Evolutionary conservation across 2,329 filamentous ascomycete species (phyloP).

Genomic region (Magnaporthiopsis incrustans): DNA sequence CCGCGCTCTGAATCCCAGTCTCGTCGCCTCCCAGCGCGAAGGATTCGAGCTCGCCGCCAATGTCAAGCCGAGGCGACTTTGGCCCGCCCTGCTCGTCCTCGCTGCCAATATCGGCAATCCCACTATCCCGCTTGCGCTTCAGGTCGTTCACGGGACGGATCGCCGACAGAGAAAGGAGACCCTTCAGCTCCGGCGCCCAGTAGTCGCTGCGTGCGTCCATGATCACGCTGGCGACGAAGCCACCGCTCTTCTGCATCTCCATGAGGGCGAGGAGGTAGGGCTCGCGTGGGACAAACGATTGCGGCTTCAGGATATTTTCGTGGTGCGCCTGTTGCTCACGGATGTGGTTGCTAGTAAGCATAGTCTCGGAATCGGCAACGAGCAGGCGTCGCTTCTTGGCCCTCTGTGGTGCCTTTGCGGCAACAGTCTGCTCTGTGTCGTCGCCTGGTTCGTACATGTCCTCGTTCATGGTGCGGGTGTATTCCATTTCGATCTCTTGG

Average conservation of each 20-base stretch:
- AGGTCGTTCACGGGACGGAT: conserved; percentile 67
- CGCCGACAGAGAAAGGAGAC: conserved; percentile 81
- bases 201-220: conserved; percentile 67
- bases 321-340: conserved; percentile 80
- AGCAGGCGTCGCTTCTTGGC: conserved; percentile 72
- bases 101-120: conserved; percentile 69
- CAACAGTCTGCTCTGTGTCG: conserved; percentile 48
- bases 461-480: conserved; percentile 39
- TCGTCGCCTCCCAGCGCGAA: conserved; percentile 55
- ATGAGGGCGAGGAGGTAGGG: conserved; percentile 79
- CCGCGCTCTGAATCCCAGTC: conserved; percentile 44
- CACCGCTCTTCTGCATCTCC: conserved; percentile 85
- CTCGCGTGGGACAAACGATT: conserved; percentile 78
- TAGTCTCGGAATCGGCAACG: conserved; percentile 71
- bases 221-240: conserved; percentile 81
- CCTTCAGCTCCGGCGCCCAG: conserved; percentile 89
- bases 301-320: conserved; percentile 75
- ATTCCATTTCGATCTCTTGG: conserved; percentile 51
- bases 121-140: conserved; percentile 90
- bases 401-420: conserved; percentile 63
- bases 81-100: conserved; percentile 53
- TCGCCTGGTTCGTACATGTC: conserved; percentile 56
- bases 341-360: conserved; percentile 69
- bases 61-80: conserved; percentile 56
- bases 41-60: conserved; percentile 18